phyloP scores from a whole-genome alignment of 2,329 filamentous ascomycete species.

The Furcasterigmium furcatum region DNA sequence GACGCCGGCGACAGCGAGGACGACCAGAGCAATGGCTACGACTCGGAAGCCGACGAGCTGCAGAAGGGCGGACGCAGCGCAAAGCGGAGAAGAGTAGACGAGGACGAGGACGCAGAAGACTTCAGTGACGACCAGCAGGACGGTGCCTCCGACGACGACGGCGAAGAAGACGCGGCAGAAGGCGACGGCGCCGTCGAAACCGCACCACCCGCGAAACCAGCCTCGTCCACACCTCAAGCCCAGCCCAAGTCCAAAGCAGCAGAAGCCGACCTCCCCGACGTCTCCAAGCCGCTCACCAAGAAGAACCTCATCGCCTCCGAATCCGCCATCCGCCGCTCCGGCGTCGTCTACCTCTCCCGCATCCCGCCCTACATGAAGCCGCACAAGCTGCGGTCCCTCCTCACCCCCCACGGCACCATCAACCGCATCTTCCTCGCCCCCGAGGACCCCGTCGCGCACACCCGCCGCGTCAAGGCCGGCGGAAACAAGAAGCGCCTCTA shows the following conservation, averaged over 20 bases:
- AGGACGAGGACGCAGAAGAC: constrained; percentile 32
- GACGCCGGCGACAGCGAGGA: constrained; percentile 58
- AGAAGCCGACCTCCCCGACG: constrained; percentile 34
- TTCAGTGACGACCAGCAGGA: constrained; percentile 32
- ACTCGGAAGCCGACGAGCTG: constrained; percentile 65
- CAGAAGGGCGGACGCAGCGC: constrained; percentile 59
- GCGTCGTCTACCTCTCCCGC: constrained; percentile 79
- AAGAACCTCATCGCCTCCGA: constrained; percentile 66
- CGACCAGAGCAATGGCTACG: constrained; percentile 55
- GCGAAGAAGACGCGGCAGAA: constrained; percentile 20
- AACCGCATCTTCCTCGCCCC: constrained; percentile 78
- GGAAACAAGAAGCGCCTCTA: constrained; percentile 83
- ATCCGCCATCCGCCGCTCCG: constrained; percentile 66
- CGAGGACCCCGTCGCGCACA: constrained; percentile 65
- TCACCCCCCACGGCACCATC: constrained; percentile 71
- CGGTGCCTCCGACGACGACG: constrained; percentile 24
- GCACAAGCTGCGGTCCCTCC: constrained; percentile 69
- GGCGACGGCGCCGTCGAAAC: constrained; percentile 23
- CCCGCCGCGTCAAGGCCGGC: constrained; percentile 65
- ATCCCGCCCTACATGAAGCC: constrained; percentile 90
- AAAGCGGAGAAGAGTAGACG: constrained; percentile 62
- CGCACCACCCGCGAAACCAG: constrained; percentile 16
- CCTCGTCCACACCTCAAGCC: too few species aligned
- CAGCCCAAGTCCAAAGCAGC: neutral
- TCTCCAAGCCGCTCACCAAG: constrained; percentile 55